Conservation (phyloP, 2,329 filamentous ascomycete genomes). For the Aspergillus sp. region DNA sequence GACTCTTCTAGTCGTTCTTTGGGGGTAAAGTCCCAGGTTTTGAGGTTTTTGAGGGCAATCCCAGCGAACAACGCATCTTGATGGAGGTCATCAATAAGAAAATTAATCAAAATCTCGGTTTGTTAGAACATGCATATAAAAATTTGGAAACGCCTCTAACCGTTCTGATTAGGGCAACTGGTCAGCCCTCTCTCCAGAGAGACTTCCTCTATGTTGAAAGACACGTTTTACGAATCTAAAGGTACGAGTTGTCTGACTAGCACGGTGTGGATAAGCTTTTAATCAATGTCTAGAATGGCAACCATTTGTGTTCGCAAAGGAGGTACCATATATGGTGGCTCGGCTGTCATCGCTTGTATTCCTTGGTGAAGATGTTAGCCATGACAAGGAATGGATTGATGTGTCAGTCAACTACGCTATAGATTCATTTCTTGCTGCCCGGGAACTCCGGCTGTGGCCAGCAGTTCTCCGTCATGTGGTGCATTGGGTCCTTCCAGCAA, state of each 20-base stretch:
- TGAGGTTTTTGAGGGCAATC: conserved; percentile 17
- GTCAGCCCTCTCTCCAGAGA: conserved; percentile 21
- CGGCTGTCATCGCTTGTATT: conserved; percentile 49
- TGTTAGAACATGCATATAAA: too few relatives aligned
- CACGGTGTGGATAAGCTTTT: neutral
- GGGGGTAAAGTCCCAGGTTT: conserved; percentile 22
- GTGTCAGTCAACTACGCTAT: conserved; percentile 16
- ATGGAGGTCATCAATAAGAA: conserved; percentile 22
- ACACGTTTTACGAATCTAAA: conserved; percentile 15
- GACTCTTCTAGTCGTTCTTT: conserved; percentile 20
- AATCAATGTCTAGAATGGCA: conserved; percentile 43
- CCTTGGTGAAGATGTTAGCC: conserved; percentile 44
- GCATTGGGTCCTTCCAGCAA: conserved; percentile 39
- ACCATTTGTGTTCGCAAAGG: conserved; percentile 45
- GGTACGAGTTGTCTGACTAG: conserved; percentile 12
- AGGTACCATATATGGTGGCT: conserved; percentile 46
- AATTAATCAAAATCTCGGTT: conserved; percentile 24
- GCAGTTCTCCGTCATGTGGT: conserved; percentile 34
- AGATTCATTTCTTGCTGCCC: conserved; percentile 16
- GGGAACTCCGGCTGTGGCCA: conserved; percentile 38
- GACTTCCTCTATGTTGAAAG: conserved; percentile 15
- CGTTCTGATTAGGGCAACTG: conserved; percentile 4
- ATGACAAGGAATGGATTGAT: conserved; percentile 48
- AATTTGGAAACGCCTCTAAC: too few relatives aligned
- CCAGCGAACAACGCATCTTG: conserved; percentile 6